These are phyloP conservation scores for Candida glaebosa DNA, from an alignment of 805 yeast genomes.

Conservation along the genomic window DNA sequence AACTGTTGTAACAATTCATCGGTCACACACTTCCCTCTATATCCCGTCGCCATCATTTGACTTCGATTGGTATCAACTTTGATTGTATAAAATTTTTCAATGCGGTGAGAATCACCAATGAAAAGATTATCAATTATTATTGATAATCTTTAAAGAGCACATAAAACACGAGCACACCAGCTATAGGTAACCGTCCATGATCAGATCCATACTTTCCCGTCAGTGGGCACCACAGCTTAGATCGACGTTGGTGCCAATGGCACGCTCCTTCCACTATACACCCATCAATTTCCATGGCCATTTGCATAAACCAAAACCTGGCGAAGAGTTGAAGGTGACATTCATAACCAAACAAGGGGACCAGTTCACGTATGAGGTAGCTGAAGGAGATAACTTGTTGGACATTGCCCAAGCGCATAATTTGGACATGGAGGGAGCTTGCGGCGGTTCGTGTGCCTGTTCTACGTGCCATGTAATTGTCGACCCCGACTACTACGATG, in stretches of 20 bases:
- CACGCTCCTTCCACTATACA: constrained; percentile 16
- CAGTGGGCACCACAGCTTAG: not conserved
- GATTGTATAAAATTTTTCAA: not conserved
- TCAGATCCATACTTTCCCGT: not conserved
- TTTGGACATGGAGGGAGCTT: constrained; percentile 95
- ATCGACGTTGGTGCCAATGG: not conserved
- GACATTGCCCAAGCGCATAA: constrained; percentile 95
- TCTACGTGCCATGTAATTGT: constrained; percentile 96
- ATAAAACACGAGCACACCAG: too few relatives aligned
- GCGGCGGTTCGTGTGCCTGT: constrained; percentile 99
- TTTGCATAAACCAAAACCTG: constrained; percentile 84
- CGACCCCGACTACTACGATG: constrained; percentile 92
- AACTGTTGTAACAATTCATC: too few relatives aligned
- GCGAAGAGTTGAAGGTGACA: constrained; percentile 80
- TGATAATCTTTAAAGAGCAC: not conserved
- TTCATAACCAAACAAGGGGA: constrained; percentile 90
- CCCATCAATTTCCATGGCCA: constrained; percentile 64
- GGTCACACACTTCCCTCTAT: too few relatives aligned
- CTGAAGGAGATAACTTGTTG: constrained; percentile 86
- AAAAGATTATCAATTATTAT: not conserved
- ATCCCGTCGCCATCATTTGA: too few relatives aligned
- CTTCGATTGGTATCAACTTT: not conserved
- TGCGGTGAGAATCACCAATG: not conserved
- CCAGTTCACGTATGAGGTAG: constrained; percentile 77
- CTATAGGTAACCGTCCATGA: too few relatives aligned